These are phyloP conservation scores for Chondrostereum purpureum DNA, from an alignment of 1,284 basidiomycete species.

Conservation along the genomic window DNA sequence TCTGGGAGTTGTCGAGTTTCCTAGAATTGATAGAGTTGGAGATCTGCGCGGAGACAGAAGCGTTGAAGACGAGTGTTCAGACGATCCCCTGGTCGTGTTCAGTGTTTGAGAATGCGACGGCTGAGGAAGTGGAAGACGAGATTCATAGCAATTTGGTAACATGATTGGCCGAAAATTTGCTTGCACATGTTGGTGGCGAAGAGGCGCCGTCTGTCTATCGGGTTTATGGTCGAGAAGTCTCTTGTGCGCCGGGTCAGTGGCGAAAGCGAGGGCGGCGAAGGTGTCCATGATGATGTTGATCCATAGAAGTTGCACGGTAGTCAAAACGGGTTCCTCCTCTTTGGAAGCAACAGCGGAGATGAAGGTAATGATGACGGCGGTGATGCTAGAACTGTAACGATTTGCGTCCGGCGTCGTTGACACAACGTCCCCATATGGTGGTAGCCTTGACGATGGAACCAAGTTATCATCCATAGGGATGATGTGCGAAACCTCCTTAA, in stretches of 20 bases:
- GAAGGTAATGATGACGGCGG: constrained; percentile 92
- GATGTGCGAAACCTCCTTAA: constrained; percentile 98
- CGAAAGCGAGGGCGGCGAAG: constrained; percentile 93
- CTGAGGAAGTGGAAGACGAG: constrained; percentile 90
- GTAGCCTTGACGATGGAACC: constrained; percentile 94
- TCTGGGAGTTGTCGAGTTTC: constrained; percentile 78
- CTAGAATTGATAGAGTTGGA: constrained; percentile 93
- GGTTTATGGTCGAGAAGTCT: constrained; percentile 84
- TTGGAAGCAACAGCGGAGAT: constrained; percentile 81
- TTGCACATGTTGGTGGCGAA: constrained; percentile 93
- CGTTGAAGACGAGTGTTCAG: constrained; percentile 91
- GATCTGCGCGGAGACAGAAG: constrained; percentile 95
- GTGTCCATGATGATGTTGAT: constrained; percentile 98
- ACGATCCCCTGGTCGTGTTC: constrained; percentile 48
- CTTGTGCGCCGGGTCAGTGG: constrained; percentile 89
- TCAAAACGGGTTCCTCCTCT: constrained; percentile 78
- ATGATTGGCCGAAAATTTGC: constrained; percentile 87
- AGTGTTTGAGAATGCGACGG: constrained; percentile 44
- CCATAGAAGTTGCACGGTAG: constrained; percentile 95
- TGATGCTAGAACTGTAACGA: constrained; percentile 98
- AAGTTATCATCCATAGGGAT: constrained; percentile 99
- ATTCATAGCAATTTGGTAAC: constrained; percentile 82
- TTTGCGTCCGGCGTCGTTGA: constrained; percentile 96
- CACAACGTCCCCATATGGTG: constrained; percentile 98
- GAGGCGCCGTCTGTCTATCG: constrained; percentile 79